Percentiles rank a stretch among this genome's conserved stretches.
Conservation (phyloP, 352 stramenopile genomes). For the Nothophytophthora sp. region DNA sequence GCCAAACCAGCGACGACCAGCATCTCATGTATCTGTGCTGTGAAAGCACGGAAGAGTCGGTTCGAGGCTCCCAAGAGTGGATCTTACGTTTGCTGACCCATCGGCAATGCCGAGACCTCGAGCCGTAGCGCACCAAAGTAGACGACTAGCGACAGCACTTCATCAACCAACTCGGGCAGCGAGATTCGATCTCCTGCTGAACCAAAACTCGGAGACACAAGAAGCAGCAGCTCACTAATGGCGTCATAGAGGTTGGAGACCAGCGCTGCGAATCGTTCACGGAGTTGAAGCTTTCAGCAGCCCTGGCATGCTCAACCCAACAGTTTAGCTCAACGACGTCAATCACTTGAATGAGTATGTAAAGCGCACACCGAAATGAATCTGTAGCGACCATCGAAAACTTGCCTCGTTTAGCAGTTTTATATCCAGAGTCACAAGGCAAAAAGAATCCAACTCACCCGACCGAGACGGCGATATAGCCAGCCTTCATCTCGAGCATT, state of each 20-base stretch:
- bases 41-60: conserved; percentile 4
- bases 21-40: conserved; percentile 2
- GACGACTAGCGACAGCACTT: conserved; percentile 30
- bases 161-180: conserved; percentile 23
- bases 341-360: too few species aligned
- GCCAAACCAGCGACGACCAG: background rate
- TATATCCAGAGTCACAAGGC: too few species aligned
- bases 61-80: conserved; percentile 5
- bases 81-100: background rate
- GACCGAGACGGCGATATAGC: conserved; percentile 9
- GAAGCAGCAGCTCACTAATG: conserved; percentile 1
- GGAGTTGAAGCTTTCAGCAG: conserved; percentile 3
- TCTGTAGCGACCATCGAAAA: too few species aligned
- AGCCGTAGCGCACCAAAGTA: conserved; percentile 10
- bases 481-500: conserved; percentile 3
- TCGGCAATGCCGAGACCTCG: conserved; percentile 5
- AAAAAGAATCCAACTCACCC: background rate
- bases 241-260: conserved; percentile 20
- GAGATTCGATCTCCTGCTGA: background rate
- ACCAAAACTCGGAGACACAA: background rate
- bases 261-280: conserved; percentile 12
- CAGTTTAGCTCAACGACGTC: too few species aligned
- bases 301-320: too few species aligned
- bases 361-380: too few species aligned
- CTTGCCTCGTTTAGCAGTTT: too few species aligned